These are phyloP conservation scores for Tillandsia fasciculata DNA, from an alignment of 176 grass and related monocot genomes.

Conservation along the genomic window DNA sequence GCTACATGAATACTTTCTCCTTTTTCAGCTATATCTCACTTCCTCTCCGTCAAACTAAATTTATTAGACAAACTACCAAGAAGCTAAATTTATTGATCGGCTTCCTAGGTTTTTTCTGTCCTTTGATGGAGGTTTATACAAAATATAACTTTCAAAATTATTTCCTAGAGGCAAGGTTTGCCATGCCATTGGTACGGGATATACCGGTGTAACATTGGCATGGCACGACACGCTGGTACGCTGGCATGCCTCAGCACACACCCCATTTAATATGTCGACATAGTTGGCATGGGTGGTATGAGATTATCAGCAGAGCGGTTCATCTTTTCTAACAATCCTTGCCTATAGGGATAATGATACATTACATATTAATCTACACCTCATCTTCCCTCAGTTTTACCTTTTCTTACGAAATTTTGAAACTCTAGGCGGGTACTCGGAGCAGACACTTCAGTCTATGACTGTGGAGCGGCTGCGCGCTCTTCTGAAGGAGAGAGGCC, in stretches of 20 bases:
- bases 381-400: neutral
- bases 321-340: too few species aligned
- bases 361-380: neutral
- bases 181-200: neutral
- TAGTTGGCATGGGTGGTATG: too few species aligned
- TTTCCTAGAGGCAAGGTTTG: neutral
- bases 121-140: neutral
- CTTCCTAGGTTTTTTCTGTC: neutral
- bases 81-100: neutral
- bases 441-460: constrained; percentile 57
- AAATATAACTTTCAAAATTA: neutral
- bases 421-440: constrained; percentile 34
- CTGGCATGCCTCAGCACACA: too few species aligned
- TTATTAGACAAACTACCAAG: neutral
- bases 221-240: too few species aligned
- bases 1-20: neutral
- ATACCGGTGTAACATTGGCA: too few species aligned
- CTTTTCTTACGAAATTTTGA: neutral
- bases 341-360: too few species aligned
- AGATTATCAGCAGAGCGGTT: too few species aligned
- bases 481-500: constrained; percentile 72
- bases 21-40: neutral
- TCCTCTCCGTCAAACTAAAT: neutral
- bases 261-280: too few species aligned
- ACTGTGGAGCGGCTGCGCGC: constrained; percentile 69